Conservation (phyloP, 495 filamentous ascomycete species). For the Penicillium mononematosum region DNA sequence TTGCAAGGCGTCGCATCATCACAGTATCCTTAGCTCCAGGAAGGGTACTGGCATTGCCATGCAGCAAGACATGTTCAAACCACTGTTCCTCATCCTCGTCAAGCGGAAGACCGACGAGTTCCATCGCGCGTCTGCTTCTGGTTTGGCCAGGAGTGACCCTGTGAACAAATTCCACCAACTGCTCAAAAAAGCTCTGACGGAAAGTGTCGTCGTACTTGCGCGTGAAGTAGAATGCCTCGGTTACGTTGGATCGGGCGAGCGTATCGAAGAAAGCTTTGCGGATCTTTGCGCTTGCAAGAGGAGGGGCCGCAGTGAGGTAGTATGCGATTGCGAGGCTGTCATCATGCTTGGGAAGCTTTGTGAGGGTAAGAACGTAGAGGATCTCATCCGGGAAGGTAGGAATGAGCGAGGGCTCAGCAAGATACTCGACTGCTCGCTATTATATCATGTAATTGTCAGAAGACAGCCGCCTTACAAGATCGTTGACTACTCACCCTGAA, state of each 20-base stretch:
- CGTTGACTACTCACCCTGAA: slow-evolving; percentile 51
- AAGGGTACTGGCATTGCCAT: slow-evolving; percentile 59
- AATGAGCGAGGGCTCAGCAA: slow-evolving; percentile 72
- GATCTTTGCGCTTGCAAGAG: slow-evolving; percentile 57
- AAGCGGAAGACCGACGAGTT: slow-evolving; percentile 70
- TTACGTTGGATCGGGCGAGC: slow-evolving; percentile 62
- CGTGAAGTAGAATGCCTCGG: slow-evolving; percentile 72
- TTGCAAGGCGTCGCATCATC: slow-evolving; percentile 63
- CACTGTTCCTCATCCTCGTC: slow-evolving; percentile 66
- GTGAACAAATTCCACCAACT: slow-evolving; percentile 64
- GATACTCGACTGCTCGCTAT: slow-evolving; percentile 65
- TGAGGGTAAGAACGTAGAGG: slow-evolving; percentile 61
- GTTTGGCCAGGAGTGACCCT: slow-evolving; percentile 42
- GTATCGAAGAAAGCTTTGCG: slow-evolving; percentile 64
- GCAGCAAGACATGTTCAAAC: slow-evolving; percentile 63
- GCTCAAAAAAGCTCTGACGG: slow-evolving; percentile 62
- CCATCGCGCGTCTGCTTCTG: slow-evolving; percentile 57
- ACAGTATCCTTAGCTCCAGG: slow-evolving; percentile 66
- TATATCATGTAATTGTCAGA: slow-evolving; percentile 18
- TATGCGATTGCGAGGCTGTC: slow-evolving; percentile 69
- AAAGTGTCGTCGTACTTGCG: slow-evolving; percentile 59
- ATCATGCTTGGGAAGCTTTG: slow-evolving; percentile 57
- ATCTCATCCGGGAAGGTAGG: slow-evolving; percentile 82
- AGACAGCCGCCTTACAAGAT: neutral
- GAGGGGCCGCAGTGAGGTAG: slow-evolving; percentile 68